Evolutionary conservation across 2,329 filamentous ascomycete species (phyloP), one percentile per base, ranked within the genome.

Genomic region (Elsinoe necatrix): DNA sequence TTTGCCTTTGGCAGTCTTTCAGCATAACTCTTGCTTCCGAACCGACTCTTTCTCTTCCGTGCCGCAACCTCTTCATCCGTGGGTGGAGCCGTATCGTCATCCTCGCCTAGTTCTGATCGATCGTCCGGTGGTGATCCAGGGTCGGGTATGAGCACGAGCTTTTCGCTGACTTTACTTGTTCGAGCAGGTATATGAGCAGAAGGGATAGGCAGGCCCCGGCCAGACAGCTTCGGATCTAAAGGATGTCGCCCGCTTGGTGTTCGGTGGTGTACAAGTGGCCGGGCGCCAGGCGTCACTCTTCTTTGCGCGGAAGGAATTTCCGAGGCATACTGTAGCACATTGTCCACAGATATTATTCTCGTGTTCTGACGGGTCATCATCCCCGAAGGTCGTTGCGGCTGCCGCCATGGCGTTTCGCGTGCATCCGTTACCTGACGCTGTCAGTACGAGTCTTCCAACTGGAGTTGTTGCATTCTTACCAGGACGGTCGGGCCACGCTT

Each of bases 271-370:
- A 76, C 66, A 16, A 70, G 65, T 14, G 79, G 77, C 56, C 78
- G 71, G 25, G 76, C 71, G 27, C 77, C 74, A 4, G 83, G 85
- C 1, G 87, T 86, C 0, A 82, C 79, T 37, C 93, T 84, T 57
- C 89, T 88, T 71, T 96, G 92, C 65, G 90, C 91, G 0, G 93
- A 97, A 1, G 93, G 93, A 39, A 98, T 93, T 67, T 96, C 91
- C 51, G 89, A 93, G 59, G 90, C 86, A 74, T 95, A 89, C 69
- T 95, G 90, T 4, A 98, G 83, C 62, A 97, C 87, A 68, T 92
- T 95, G 74, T 98, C 93, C 70, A 98, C 92, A 14, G 79, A 83
- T 68, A 97, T 89, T 70, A 87, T 65, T 82, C 87, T 76, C 83
- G 91, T 63, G 79, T 76, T 63, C 64, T 70, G 57, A 64, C 72